These are phyloP conservation scores for Camelina neglecta DNA, from an alignment of 345 rosid species.

Conservation along the genomic window DNA sequence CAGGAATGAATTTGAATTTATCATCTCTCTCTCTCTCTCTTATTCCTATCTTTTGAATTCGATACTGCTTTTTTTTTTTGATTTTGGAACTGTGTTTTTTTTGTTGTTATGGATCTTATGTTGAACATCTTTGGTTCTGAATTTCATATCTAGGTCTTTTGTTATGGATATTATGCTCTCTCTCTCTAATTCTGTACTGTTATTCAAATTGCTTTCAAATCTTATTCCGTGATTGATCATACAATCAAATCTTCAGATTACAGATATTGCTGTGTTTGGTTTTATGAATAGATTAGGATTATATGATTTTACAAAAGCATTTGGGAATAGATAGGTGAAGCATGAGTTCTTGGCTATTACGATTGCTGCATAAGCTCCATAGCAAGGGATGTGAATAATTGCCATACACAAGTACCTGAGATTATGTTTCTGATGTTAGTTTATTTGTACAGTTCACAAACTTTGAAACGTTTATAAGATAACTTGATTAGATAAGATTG, in stretches of 20 bases:
- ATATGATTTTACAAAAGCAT: constrained; percentile 41
- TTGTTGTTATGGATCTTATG: constrained; percentile 21
- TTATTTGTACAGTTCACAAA: not conserved
- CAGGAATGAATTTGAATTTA: constrained; percentile 31
- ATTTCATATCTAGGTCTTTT: constrained; percentile 20
- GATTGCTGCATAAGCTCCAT: constrained; percentile 60
- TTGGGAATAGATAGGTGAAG: constrained; percentile 59
- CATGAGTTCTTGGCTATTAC: constrained; percentile 53
- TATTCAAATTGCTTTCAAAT: not conserved
- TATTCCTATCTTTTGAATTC: not conserved
- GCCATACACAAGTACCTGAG: constrained; percentile 72
- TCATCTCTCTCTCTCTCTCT: not conserved
- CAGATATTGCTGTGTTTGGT: not conserved
- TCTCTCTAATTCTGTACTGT: not conserved
- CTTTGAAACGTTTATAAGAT: no score
- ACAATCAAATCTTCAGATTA: not conserved
- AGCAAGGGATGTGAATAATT: constrained; percentile 73
- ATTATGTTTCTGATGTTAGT: not conserved
- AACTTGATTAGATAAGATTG: not conserved
- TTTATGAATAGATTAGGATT: not conserved
- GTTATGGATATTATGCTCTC: not conserved
- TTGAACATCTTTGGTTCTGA: constrained; percentile 31
- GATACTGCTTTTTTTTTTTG: constrained; percentile 9
- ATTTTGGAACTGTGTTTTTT: not conserved
- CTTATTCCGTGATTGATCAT: not conserved